phyloP scores from a whole-genome alignment of 2,329 filamentous ascomycete genomes.

The Pestalotiopsis sp. region DNA sequence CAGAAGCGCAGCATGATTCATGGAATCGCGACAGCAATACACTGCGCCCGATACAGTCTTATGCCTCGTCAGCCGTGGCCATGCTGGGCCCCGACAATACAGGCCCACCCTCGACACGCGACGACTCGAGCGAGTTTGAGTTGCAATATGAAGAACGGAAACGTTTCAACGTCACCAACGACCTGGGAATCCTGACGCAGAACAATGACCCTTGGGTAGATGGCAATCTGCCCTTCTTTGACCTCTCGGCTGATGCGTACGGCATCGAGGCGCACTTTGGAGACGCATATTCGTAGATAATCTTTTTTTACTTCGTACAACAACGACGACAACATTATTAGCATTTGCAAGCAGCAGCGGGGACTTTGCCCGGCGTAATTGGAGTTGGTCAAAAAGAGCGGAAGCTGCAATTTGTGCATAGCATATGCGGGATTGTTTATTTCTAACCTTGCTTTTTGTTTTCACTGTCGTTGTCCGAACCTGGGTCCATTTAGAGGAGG shows the following conservation, averaged over 20 bases:
- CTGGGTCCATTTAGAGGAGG: not conserved
- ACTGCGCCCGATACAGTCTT: slow-evolving; percentile 1
- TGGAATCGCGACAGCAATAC: slow-evolving; percentile 11
- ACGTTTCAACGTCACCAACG: slow-evolving; percentile 15
- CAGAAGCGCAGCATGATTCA: slow-evolving; percentile 1
- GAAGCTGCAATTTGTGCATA: not conserved
- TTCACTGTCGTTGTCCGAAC: not conserved
- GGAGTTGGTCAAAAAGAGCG: slow-evolving; percentile 8
- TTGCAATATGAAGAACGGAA: slow-evolving; percentile 9
- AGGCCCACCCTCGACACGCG: slow-evolving; percentile 1
- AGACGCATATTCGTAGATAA: slow-evolving; percentile 9
- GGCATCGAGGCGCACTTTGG: not conserved
- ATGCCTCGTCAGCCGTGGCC: slow-evolving; percentile 5
- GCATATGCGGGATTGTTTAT: not conserved
- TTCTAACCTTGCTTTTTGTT: not conserved
- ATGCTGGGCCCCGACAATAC: slow-evolving; percentile 3
- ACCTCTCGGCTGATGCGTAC: not conserved
- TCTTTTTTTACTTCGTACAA: not conserved
- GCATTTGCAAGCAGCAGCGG: slow-evolving; percentile 9
- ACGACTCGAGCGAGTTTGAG: not conserved
- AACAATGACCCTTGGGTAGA: slow-evolving; percentile 16
- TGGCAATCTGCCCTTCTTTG: slow-evolving; percentile 1
- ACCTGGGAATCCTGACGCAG: slow-evolving; percentile 16
- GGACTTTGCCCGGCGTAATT: slow-evolving; percentile 8
- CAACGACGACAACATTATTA: not conserved